Percentiles rank a stretch among this genome's conserved stretches.
Evolutionary conservation across 495 filamentous ascomycete species (phyloP).

Genomic region (Podospora fimiseda): DNA sequence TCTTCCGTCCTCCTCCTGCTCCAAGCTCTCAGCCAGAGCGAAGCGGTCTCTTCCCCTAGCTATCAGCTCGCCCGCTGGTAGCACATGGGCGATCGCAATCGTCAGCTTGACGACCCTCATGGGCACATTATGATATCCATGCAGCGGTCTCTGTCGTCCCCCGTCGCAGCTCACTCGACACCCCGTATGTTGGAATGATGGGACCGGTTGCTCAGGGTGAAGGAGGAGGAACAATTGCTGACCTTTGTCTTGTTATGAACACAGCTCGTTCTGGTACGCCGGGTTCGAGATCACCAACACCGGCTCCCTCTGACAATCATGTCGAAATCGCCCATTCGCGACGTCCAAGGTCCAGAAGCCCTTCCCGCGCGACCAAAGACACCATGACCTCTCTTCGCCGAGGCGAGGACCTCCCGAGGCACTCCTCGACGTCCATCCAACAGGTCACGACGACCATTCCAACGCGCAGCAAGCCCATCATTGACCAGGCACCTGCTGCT

Average conservation of each 20-base stretch:
- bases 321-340: constrained; percentile 36
- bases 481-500: constrained; percentile 33
- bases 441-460: constrained; percentile 31
- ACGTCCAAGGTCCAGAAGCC: constrained; percentile 39
- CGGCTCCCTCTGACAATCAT: constrained; percentile 38
- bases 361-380: constrained; percentile 30
- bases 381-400: constrained; percentile 27
- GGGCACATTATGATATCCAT: constrained; percentile 50
- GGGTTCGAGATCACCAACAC: constrained; percentile 37
- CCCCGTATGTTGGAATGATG: constrained; percentile 40
- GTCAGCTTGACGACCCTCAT: constrained; percentile 24
- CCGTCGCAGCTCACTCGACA: constrained; percentile 45
- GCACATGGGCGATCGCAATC: constrained; percentile 27
- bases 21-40: too few species aligned
- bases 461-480: constrained; percentile 36
- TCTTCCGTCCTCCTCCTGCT: background rate
- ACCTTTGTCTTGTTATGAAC: constrained; percentile 18
- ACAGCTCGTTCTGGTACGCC: constrained; percentile 28
- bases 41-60: too few species aligned
- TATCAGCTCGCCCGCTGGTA: constrained; percentile 14
- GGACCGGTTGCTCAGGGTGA: background rate
- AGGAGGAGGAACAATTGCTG: constrained; percentile 24
- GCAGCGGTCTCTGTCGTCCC: constrained; percentile 48
- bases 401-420: constrained; percentile 32
- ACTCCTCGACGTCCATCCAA: constrained; percentile 31